Evolutionary conservation across 2,329 filamentous ascomycete species (phyloP).

Genomic region (Fusarium incarnatum): DNA sequence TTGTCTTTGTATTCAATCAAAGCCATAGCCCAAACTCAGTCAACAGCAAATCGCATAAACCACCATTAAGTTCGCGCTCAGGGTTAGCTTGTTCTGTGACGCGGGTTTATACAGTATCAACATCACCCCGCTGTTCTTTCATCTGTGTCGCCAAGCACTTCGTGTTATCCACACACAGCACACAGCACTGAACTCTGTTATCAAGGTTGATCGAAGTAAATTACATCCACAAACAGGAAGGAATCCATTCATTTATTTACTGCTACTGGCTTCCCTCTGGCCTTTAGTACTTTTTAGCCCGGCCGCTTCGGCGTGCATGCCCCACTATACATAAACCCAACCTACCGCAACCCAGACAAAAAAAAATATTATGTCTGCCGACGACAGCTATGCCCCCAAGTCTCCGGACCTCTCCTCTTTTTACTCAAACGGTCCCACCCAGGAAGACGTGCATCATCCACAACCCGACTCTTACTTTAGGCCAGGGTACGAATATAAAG

Average conservation of each 20-base stretch:
- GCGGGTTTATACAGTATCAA: not conserved
- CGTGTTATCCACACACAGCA: slow-evolving; percentile 20
- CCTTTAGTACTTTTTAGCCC: slow-evolving; percentile 25
- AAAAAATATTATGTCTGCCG: slow-evolving; percentile 59
- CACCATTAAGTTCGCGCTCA: slow-evolving; percentile 1
- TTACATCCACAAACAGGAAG: slow-evolving; percentile 1
- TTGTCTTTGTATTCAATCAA: slow-evolving; percentile 3
- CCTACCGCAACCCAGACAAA: slow-evolving; percentile 33
- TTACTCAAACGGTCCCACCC: slow-evolving; percentile 57
- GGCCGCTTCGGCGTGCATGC: slow-evolving; percentile 35
- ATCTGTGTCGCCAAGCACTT: slow-evolving; percentile 26
- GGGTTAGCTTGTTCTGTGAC: slow-evolving; percentile 4
- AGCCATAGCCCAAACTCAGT: slow-evolving; percentile 1
- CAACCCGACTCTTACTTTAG: slow-evolving; percentile 47
- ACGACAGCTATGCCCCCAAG: slow-evolving; percentile 67
- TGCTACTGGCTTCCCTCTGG: slow-evolving; percentile 13
- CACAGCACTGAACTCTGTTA: not conserved
- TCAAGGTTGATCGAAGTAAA: slow-evolving; percentile 15
- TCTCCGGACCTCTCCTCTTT: slow-evolving; percentile 70
- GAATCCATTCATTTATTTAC: slow-evolving; percentile 17
- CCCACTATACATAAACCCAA: slow-evolving; percentile 42
- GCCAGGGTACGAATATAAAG: slow-evolving; percentile 52
- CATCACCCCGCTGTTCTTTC: slow-evolving; percentile 21
- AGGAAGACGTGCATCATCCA: slow-evolving; percentile 51
- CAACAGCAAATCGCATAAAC: slow-evolving; percentile 1